Base-by-base conservation (phyloP, 306 rosid genomes). In the Dicorynia guianensis region DNA sequence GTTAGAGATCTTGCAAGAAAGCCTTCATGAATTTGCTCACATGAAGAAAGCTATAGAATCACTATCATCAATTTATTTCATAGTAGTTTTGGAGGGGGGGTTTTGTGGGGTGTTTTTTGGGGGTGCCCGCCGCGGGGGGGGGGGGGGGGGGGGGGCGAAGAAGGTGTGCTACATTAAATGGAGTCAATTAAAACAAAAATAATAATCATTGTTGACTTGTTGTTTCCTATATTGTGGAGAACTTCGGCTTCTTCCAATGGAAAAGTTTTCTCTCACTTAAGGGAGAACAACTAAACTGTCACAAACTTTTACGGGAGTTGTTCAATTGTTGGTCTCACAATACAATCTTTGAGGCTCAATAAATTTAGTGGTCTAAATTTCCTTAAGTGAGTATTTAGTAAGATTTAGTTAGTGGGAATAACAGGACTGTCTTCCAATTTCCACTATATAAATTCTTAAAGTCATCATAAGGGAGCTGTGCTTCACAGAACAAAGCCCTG, bases 1-100 rank as follows among this genome's bases (percentile, higher is more conserved):
- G 20, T 84, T 69, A 81, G 84, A 57, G 52, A 72, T 25, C 30
- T 74, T 15, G 61, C 39, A 54, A 56, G 72, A 15, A 72, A 48
- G 44, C 40, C 56, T 75, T 78, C 38, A 48, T 11, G 56, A 55
- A 63, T 49, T 74, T 11, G 62, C 9, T 40, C 20, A 59, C 15
- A 34, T 20, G 77, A 48, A 56, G 40, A 34, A 9, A 57, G 48
- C 60, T 17, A 56, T 57, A 11, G 49, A 43, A 5, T 46, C 18
- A 18, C 38, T 11, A 7, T 15, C 49, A 48, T 18, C 63, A 56
- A 15, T 42, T 25, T 34, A 49, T 52, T 53, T 17, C 55, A 62
- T 11, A n/a, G n/a, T n/a, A n/a, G n/a, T n/a, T n/a, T n/a, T n/a
- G n/a, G n/a, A n/a, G n/a, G n/a, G n/a, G n/a, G n/a, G n/a, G n/a